Conservation (phyloP, 331 rosid species). For the Pyracantha coccinea region DNA sequence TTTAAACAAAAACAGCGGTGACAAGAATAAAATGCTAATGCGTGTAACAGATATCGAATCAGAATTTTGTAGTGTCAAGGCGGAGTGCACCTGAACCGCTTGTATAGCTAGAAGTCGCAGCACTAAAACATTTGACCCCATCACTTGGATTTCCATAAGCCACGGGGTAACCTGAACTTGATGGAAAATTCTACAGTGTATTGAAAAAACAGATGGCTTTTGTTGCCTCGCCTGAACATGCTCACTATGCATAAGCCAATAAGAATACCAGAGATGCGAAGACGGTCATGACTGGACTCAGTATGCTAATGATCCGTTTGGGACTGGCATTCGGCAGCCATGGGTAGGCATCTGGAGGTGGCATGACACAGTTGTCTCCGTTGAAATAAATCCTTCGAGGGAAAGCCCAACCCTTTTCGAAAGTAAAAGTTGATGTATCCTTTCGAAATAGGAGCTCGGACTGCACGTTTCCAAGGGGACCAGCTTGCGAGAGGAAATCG, state of each 20-base stretch:
- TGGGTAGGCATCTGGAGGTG: slow-evolving; percentile 95
- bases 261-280: slow-evolving; percentile 42
- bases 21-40: slow-evolving; percentile 8
- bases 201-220: slow-evolving; percentile 1
- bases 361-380: slow-evolving; percentile 97
- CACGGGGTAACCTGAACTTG: background rate
- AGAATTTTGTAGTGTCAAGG: slow-evolving; percentile 9
- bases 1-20: slow-evolving; percentile 20
- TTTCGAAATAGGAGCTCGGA: slow-evolving; percentile 78
- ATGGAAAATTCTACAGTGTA: slow-evolving; percentile 6
- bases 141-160: slow-evolving; percentile 18
- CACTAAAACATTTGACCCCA: slow-evolving; percentile 9
- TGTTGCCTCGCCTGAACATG: background rate
- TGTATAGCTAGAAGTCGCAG: slow-evolving; percentile 15
- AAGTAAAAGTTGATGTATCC: slow-evolving; percentile 71
- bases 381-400: slow-evolving; percentile 91
- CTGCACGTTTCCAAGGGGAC: slow-evolving; percentile 78
- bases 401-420: slow-evolving; percentile 97
- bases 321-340: slow-evolving; percentile 76
- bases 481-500: slow-evolving; percentile 75
- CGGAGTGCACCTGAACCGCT: slow-evolving; percentile 17
- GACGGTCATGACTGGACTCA: slow-evolving; percentile 31
- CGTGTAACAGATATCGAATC: slow-evolving; percentile 9
- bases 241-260: slow-evolving; percentile 30
- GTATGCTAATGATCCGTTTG: slow-evolving; percentile 31